A percentile compares a stretch with the other conserved stretches of the same genome.
phyloP scores from a whole-genome alignment of 2,329 filamentous ascomycete genomes.

The Xylariales sp. region DNA sequence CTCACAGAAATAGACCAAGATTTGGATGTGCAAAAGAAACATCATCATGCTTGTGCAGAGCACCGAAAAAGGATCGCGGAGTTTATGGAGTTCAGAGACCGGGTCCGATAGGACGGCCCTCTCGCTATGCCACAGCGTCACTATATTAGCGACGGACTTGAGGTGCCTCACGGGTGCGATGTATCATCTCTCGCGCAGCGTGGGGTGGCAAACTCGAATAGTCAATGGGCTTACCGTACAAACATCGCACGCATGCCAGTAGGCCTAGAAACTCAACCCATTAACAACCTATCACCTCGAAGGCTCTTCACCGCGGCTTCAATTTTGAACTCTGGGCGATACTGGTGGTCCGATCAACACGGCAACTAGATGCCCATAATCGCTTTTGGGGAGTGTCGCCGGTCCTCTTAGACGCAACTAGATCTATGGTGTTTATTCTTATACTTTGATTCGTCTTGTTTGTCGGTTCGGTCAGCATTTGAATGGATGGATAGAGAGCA shows the following conservation, averaged over 20 bases:
- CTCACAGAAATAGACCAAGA: constrained; percentile 72
- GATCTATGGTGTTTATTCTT: constrained; percentile 12
- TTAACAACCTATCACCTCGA: constrained; percentile 2
- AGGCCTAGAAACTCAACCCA: background rate
- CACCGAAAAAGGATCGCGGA: constrained; percentile 70
- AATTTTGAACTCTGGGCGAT: background rate
- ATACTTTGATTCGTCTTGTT: constrained; percentile 22
- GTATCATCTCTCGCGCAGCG: background rate
- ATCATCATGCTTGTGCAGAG: constrained; percentile 68
- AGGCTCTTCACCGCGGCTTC: constrained; percentile 1
- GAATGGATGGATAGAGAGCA: constrained; percentile 24
- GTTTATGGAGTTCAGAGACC: constrained; percentile 62
- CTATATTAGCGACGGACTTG: background rate
- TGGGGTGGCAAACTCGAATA: background rate
- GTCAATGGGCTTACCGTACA: background rate
- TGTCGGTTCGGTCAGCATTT: constrained; percentile 18
- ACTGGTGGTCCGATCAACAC: constrained; percentile 18
- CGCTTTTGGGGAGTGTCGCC: background rate
- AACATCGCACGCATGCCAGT: background rate
- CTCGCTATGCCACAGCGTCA: constrained; percentile 4
- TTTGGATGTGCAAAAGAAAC: constrained; percentile 69
- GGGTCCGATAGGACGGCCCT: constrained; percentile 51
- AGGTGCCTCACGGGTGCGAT: background rate
- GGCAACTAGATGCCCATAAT: background rate
- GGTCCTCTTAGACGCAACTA: background rate